Evolutionary conservation across 2,329 filamentous ascomycete genomes (phyloP).

Genomic region (Aureobasidium sp.): DNA sequence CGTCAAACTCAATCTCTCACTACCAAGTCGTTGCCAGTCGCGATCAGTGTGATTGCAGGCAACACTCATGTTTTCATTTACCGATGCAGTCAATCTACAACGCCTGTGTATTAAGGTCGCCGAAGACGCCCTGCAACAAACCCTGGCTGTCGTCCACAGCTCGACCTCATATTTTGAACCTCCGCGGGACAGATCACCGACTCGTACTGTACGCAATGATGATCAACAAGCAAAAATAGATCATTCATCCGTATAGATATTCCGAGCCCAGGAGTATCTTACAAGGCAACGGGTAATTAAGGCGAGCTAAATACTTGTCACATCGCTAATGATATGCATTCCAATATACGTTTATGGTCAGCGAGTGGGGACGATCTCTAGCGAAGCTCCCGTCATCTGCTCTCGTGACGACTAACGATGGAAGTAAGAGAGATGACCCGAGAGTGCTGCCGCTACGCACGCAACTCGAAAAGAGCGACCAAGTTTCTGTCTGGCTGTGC

Average conservation of each 20-base stretch:
- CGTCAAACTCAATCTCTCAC: background rate
- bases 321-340: constrained; percentile 2
- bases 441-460: background rate
- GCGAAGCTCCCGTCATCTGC: background rate
- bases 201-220: background rate
- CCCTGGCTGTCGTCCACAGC: background rate
- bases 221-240: background rate
- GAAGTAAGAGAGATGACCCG: background rate
- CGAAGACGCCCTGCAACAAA: too few species aligned
- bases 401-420: background rate
- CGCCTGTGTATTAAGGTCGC: too few species aligned
- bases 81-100: too few species aligned
- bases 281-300: background rate
- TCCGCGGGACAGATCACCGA: background rate
- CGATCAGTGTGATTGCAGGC: background rate
- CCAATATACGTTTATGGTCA: constrained; percentile 11
- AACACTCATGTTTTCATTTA: background rate
- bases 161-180: background rate
- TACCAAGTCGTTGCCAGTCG: too few species aligned
- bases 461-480: background rate
- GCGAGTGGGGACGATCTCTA: background rate
- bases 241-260: background rate
- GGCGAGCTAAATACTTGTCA: background rate
- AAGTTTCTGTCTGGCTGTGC: background rate
- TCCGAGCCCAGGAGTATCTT: background rate